Conservation (phyloP, 306 rosid genomes). For the Malus sieversii region DNA sequence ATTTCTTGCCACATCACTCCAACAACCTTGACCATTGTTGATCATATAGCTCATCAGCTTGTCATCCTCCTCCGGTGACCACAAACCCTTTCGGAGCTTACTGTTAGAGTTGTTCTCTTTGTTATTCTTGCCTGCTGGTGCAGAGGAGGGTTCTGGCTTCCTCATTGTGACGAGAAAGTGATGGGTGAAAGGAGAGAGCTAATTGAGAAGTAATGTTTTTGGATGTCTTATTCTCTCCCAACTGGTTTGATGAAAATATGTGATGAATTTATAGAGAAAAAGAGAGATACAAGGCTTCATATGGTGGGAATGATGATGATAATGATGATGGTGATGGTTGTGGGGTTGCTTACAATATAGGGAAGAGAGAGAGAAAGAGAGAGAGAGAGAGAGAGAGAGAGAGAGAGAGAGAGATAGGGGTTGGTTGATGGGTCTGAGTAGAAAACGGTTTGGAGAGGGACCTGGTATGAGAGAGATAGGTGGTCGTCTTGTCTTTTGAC, state of each 20-base stretch:
- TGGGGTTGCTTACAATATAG: conserved; percentile 92
- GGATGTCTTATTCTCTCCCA: conserved; percentile 24
- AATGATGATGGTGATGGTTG: conserved; percentile 58
- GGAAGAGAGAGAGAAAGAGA: conserved; percentile 35
- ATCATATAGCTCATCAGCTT: conserved; percentile 70
- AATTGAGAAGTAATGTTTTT: neutral
- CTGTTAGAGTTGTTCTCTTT: neutral
- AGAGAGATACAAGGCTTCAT: conserved; percentile 51
- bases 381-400: conserved; percentile 18
- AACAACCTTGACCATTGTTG: conserved; percentile 84
- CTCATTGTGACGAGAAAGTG: conserved; percentile 38
- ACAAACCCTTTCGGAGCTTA: conserved; percentile 76
- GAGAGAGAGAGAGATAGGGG: conserved; percentile 23
- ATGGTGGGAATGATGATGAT: conserved; percentile 57
- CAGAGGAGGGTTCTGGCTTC: conserved; percentile 44
- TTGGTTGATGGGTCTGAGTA: conserved; percentile 93
- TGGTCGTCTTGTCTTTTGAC: conserved; percentile 88
- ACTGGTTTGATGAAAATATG: conserved; percentile 45
- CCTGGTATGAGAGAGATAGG: conserved; percentile 38
- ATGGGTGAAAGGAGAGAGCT: neutral
- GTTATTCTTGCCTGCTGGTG: conserved; percentile 11
- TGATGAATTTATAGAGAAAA: conserved; percentile 37
- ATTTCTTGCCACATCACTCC: conserved; percentile 87
- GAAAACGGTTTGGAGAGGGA: conserved; percentile 95
- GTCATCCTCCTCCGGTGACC: conserved; percentile 97